phyloP scores from a whole-genome alignment of 441 rosid species.

The Metrosideros polymorpha region DNA sequence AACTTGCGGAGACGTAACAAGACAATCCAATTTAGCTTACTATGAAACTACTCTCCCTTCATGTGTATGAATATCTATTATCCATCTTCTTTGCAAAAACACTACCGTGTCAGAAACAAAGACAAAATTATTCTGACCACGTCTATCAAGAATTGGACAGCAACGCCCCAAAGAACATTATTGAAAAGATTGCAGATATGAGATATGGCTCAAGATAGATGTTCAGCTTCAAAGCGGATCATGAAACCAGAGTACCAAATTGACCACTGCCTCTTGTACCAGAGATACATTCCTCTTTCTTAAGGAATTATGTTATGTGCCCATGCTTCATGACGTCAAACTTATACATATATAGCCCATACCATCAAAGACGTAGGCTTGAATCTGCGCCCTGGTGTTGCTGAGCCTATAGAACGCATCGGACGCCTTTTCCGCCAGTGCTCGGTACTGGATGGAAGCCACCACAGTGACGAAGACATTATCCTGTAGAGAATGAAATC shows the following conservation, averaged over 20 bases:
- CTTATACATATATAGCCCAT: not conserved
- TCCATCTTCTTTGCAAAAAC: not conserved
- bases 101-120: not conserved
- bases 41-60: not conserved
- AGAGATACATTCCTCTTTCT: not conserved
- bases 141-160: not conserved
- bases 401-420: conserved; percentile 66
- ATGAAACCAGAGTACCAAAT: not conserved
- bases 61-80: not conserved
- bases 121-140: not conserved
- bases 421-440: conserved; percentile 43
- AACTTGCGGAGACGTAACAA: not conserved
- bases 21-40: not conserved
- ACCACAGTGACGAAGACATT: conserved; percentile 66
- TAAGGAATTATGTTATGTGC: not conserved
- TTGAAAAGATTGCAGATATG: not conserved
- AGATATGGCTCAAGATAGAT: not conserved
- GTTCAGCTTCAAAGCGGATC: not conserved
- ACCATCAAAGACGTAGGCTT: conserved; percentile 69
- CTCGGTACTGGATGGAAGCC: conserved; percentile 62
- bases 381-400: conserved; percentile 50
- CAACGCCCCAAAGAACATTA: not conserved
- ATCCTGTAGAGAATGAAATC: conserved; percentile 25
- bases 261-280: not conserved
- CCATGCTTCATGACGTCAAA: not conserved